Evolutionary conservation across 2,329 filamentous ascomycete species (phyloP), one percentile per base, ranked within the genome.

Genomic region (Sporothrix globosa): DNA sequence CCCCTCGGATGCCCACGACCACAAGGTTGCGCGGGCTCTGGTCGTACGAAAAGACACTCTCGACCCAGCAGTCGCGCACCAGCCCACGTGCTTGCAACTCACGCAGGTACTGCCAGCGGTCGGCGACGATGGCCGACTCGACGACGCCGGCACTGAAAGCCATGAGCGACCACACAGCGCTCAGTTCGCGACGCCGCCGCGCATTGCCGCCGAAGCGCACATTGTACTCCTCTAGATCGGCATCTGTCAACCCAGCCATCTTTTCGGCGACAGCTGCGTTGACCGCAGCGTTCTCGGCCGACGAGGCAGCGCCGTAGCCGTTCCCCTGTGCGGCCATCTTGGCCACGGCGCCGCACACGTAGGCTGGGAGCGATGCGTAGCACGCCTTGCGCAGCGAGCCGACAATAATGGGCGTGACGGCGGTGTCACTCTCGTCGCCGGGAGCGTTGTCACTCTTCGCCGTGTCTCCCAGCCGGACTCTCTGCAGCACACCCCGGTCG

Each of bases 111-210:
- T 92, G 82, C 92, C 93, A 99, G 60, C 96, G 86, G 83, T 99
- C 96, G 60, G 91, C 88, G 67, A 97, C 93, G 76, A 99, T 95
- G 71, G 96, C 83, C 44, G 93, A 92, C 82, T 99, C 96, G 2
- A 96, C 90, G 4, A 97, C 91, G 24, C 88, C 88, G 2, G 95
- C 94, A 78, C 93, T 96, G 76, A 97, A 97, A 0, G 96, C 94
- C 95, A 99, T 99, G 76, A 99, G 79, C 75, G 88, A 93, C 96
- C 96, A 99, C 71, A 96, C 88, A 9, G 96, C 86, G 76, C 91
- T 93, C 52, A 99, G 82, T 77, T 97, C 91, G 75, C 93, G 91
- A 81, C 91, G 92, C 69, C 90, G 84, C 46, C 34, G 52, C 3
- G 68, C 27, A n/a, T 61, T 67, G 41, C 79, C 78, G 79, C 79